Percentiles rank a stretch among this genome's conserved stretches.
Evolutionary conservation across 2,329 filamentous ascomycete species (phyloP).

Genomic region (Colletotrichum tabaci): DNA sequence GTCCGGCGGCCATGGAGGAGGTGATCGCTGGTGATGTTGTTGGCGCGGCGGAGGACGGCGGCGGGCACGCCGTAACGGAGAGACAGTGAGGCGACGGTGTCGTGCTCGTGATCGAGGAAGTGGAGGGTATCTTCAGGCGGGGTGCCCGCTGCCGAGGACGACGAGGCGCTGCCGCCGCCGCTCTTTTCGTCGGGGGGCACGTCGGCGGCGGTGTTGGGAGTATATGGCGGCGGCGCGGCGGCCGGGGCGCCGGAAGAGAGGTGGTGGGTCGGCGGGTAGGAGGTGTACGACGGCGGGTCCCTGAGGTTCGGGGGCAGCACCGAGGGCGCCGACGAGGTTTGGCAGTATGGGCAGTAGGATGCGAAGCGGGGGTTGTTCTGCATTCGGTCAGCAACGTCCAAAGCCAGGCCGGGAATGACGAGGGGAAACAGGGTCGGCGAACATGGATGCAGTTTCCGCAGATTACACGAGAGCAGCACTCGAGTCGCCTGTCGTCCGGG

Average conservation of each 20-base stretch:
- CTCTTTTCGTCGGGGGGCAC: slow-evolving; percentile 50
- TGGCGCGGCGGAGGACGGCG: slow-evolving; percentile 73
- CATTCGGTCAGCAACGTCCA: neutral
- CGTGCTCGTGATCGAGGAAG: slow-evolving; percentile 79
- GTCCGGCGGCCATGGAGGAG: slow-evolving; percentile 79
- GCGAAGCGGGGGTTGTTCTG: slow-evolving; percentile 78
- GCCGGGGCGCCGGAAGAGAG: slow-evolving; percentile 46
- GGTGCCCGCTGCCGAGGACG: slow-evolving; percentile 19
- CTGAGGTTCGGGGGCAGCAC: slow-evolving; percentile 73
- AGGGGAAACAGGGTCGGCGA: slow-evolving; percentile 47
- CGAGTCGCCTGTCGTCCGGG: slow-evolving; percentile 71
- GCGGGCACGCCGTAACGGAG: slow-evolving; percentile 80
- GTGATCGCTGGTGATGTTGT: slow-evolving; percentile 80
- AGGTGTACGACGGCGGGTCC: slow-evolving; percentile 77
- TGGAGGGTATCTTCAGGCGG: slow-evolving; percentile 78
- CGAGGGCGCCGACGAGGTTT: slow-evolving; percentile 75
- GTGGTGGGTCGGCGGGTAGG: slow-evolving; percentile 45
- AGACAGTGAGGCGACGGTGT: slow-evolving; percentile 78
- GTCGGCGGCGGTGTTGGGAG: slow-evolving; percentile 43
- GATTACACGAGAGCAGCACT: slow-evolving; percentile 80
- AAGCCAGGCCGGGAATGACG: neutral
- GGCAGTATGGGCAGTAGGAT: slow-evolving; percentile 81
- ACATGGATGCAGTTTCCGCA: slow-evolving; percentile 80
- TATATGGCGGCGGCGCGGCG: slow-evolving; percentile 59
- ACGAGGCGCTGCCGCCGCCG: slow-evolving; percentile 8